Evolutionary conservation across 2,329 filamentous ascomycete species (phyloP).

Genomic region (Penicillium sp.): DNA sequence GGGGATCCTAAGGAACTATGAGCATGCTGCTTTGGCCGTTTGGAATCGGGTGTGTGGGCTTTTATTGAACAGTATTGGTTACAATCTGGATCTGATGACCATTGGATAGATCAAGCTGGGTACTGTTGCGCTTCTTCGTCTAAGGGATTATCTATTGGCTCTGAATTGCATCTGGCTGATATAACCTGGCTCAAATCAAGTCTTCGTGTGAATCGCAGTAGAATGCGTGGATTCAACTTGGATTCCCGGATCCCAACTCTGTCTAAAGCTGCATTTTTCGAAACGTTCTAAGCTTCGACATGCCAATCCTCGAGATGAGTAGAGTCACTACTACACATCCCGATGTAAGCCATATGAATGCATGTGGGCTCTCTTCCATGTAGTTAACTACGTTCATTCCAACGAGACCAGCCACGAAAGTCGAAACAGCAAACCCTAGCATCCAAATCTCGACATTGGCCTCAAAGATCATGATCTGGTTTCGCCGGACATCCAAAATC

Average conservation of each 20-base stretch:
- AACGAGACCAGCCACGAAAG: constrained; percentile 36
- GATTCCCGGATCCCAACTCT: not conserved
- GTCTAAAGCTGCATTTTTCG: constrained; percentile 20
- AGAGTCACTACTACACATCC: constrained; percentile 22
- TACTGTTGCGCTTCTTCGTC: no score
- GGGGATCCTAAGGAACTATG: accelerated
- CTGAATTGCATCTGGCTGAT: no score
- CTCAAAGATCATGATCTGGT: constrained; percentile 43
- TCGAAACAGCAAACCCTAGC: constrained; percentile 36
- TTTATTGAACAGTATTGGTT: not conserved
- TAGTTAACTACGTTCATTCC: constrained; percentile 42
- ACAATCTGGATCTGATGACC: no score
- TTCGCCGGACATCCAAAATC: constrained; percentile 36
- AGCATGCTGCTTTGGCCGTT: not conserved
- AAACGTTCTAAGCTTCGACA: constrained; percentile 24
- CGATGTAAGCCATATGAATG: constrained; percentile 25
- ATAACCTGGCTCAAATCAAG: not conserved
- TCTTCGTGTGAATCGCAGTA: not conserved
- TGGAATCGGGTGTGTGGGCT: not conserved
- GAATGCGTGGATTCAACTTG: not conserved
- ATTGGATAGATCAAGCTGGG: no score
- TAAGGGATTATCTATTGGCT: no score
- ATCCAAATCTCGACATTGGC: constrained; percentile 39
- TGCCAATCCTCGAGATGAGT: constrained; percentile 26
- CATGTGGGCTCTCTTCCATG: constrained; percentile 33